phyloP scores from a whole-genome alignment of 2,329 filamentous ascomycete genomes.

The Penicillium janthinellum region DNA sequence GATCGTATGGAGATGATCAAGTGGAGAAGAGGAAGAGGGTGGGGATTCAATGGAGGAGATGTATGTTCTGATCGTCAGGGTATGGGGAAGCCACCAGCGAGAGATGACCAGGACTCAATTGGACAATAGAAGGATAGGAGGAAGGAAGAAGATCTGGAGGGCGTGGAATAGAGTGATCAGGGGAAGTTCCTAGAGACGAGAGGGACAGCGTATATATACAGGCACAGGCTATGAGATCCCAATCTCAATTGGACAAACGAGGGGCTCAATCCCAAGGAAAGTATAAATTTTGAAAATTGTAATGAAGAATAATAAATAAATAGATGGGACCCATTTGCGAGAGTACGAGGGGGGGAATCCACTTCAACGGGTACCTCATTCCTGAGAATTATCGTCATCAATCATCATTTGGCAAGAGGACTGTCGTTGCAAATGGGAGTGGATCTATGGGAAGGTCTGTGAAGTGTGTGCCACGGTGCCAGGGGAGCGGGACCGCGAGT shows the following conservation, averaged over 20 bases:
- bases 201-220: constrained; percentile 25
- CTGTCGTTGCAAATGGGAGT: constrained; percentile 12
- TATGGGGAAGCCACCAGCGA: constrained; percentile 11
- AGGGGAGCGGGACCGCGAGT: constrained; percentile 9
- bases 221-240: constrained; percentile 11
- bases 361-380: constrained; percentile 34
- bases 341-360: constrained; percentile 28
- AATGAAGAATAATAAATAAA: constrained; percentile 8
- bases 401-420: constrained; percentile 32
- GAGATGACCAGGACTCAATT: constrained; percentile 8
- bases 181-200: constrained; percentile 4
- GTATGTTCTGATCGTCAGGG: constrained; percentile 13
- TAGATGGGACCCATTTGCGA: constrained; percentile 18
- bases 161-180: constrained; percentile 7
- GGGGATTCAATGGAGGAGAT: constrained; percentile 8
- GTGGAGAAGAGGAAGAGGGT: constrained; percentile 7
- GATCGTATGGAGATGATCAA: constrained; percentile 3
- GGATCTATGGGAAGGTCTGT: constrained; percentile 9
- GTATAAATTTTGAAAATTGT: not conserved
- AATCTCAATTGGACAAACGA: constrained; percentile 14
- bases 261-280: constrained; percentile 3
- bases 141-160: constrained; percentile 1
- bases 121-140: constrained; percentile 6
- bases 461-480: constrained; percentile 3
- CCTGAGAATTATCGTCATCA: constrained; percentile 45